phyloP scores from a whole-genome alignment of 2,329 filamentous ascomycete genomes.

The Pyrenochaeta sp. region DNA sequence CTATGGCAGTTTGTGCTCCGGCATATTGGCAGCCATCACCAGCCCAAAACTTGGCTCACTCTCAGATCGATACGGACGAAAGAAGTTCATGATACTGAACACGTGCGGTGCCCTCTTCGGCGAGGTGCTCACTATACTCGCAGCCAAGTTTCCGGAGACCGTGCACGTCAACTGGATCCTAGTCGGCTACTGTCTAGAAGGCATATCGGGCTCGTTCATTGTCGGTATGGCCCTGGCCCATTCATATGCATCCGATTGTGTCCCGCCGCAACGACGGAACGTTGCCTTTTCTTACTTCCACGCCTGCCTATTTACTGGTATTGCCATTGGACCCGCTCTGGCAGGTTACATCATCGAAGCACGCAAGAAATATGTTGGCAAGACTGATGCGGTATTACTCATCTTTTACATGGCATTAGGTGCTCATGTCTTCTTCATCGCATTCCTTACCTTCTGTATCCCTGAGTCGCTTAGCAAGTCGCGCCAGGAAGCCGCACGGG shows the following conservation, averaged over 20 bases:
- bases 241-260: constrained; percentile 91
- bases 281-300: constrained; percentile 91
- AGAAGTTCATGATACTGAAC: constrained; percentile 74
- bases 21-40: constrained; percentile 79
- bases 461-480: constrained; percentile 85
- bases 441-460: constrained; percentile 74
- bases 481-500: constrained; percentile 73
- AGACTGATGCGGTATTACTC: constrained; percentile 76
- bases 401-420: constrained; percentile 84
- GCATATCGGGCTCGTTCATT: constrained; percentile 87
- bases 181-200: constrained; percentile 79
- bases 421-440: constrained; percentile 77
- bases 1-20: constrained; percentile 75
- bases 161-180: constrained; percentile 83
- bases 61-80: constrained; percentile 87
- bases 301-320: constrained; percentile 85
- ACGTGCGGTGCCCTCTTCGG: constrained; percentile 76
- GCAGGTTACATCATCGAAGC: constrained; percentile 79
- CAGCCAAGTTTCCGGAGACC: constrained; percentile 75
- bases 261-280: constrained; percentile 77
- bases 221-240: constrained; percentile 79
- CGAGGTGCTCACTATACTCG: constrained; percentile 80
- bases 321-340: constrained; percentile 84
- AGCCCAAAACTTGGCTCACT: constrained; percentile 84
- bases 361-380: constrained; percentile 46